Evolutionary conservation across 176 grass and related monocot genomes (phyloP).

Genomic region (Dendrocalamus sinicus): DNA sequence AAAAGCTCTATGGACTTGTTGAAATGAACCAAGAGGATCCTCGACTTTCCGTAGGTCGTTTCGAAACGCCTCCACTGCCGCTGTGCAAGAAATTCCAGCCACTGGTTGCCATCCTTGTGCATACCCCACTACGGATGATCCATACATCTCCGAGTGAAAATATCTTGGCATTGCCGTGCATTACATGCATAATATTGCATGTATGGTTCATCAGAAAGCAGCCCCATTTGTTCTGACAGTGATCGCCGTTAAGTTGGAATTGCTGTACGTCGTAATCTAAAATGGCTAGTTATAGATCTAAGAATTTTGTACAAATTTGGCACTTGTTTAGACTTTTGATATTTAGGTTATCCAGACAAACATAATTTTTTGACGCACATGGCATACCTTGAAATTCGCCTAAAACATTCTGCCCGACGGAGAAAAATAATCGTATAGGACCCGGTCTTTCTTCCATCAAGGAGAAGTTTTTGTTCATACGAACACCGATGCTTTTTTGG

Average conservation of each 20-base stretch:
- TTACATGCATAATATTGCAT: not conserved
- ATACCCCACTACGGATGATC: constrained; percentile 59
- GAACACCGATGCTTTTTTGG: no score
- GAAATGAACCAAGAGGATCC: constrained; percentile 9
- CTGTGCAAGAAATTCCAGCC: constrained; percentile 44
- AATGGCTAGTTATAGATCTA: not conserved
- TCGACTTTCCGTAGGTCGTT: constrained; percentile 34
- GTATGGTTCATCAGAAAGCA: not conserved
- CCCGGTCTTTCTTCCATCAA: not conserved
- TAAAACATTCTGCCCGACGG: no score
- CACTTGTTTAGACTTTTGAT: not conserved
- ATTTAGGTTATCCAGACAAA: not conserved
- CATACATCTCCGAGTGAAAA: constrained; percentile 31
- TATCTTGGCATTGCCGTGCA: constrained; percentile 13
- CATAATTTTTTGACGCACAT: not conserved
- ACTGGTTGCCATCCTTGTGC: constrained; percentile 36
- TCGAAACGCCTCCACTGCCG: constrained; percentile 39
- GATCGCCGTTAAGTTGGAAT: not conserved
- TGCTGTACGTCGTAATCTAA: not conserved
- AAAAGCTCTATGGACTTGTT: constrained; percentile 7
- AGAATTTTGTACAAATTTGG: not conserved
- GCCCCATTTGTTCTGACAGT: not conserved
- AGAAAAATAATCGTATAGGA: no score
- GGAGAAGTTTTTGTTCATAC: not conserved
- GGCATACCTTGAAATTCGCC: not conserved